Conservation (phyloP, 2,329 filamentous ascomycete genomes). For the Neopestalotiopsis rosae region DNA sequence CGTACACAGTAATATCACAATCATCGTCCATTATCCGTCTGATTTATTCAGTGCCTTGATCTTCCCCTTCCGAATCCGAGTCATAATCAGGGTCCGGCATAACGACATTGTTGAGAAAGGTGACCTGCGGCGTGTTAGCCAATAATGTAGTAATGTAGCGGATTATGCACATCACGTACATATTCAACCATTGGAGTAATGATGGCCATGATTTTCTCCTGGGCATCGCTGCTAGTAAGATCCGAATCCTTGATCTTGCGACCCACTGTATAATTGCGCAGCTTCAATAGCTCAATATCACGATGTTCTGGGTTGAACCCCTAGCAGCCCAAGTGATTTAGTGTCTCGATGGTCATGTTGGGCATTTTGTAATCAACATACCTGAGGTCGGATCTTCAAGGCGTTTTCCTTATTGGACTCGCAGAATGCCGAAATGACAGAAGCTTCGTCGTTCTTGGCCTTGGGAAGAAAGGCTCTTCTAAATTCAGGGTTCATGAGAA, state of each 20-base stretch:
- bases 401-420: conserved; percentile 74
- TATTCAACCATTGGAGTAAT: conserved; percentile 76
- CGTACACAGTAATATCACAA: conserved; percentile 13
- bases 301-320: conserved; percentile 76
- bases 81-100: conserved; percentile 68
- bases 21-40: conserved; percentile 29
- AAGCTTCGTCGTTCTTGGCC: conserved; percentile 48
- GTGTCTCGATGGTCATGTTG: background rate
- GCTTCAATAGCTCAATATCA: conserved; percentile 80
- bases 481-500: conserved; percentile 66
- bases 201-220: conserved; percentile 69
- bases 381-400: conserved; percentile 86
- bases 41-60: conserved; percentile 37
- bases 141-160: background rate
- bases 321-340: conserved; percentile 46
- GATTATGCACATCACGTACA: conserved; percentile 59
- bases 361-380: conserved; percentile 42
- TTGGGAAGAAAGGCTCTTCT: conserved; percentile 69
- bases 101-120: conserved; percentile 74
- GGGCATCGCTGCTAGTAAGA: conserved; percentile 64
- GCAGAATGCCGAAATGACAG: conserved; percentile 72
- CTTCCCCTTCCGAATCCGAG: conserved; percentile 45
- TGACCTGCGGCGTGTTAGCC: conserved; percentile 53
- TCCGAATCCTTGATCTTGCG: conserved; percentile 70
- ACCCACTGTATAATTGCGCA: conserved; percentile 79